These are phyloP conservation scores for Hirsutella thompsonii DNA, from an alignment of 2,329 filamentous ascomycete species.

Conservation along the genomic window DNA sequence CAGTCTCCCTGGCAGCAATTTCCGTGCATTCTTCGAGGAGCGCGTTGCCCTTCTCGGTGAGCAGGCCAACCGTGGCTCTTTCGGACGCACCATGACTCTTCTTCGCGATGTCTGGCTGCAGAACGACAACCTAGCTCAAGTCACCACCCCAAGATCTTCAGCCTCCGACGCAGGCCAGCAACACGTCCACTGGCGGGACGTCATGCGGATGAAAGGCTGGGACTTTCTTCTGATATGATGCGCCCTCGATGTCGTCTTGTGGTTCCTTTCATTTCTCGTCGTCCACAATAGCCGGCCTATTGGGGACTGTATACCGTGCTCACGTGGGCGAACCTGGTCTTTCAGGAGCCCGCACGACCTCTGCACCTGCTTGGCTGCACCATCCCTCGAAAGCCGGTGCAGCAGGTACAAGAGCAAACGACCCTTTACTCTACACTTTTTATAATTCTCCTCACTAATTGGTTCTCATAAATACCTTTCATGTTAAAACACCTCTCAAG, in stretches of 20 bases:
- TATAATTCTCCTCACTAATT: not conserved
- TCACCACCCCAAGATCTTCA: slow-evolving; percentile 21
- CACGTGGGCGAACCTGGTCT: not conserved
- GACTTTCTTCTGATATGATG: slow-evolving; percentile 77
- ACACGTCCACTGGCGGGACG: slow-evolving; percentile 86
- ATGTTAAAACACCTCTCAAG: not conserved
- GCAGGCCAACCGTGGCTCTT: slow-evolving; percentile 66
- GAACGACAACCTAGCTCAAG: slow-evolving; percentile 41
- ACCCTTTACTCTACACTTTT: not conserved
- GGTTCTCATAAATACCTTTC: not conserved
- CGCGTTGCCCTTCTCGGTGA: slow-evolving; percentile 66
- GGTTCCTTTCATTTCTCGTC: slow-evolving; percentile 1
- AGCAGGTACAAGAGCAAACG: not conserved
- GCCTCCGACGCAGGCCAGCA: slow-evolving; percentile 31
- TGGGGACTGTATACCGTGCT: not conserved
- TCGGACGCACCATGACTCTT: slow-evolving; percentile 68
- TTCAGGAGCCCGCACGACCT: not conserved
- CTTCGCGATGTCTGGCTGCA: slow-evolving; percentile 77
- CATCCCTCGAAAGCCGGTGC: not conserved
- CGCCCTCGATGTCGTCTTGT: not conserved
- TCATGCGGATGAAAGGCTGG: slow-evolving; percentile 86
- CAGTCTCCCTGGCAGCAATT: slow-evolving; percentile 57
- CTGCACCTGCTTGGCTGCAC: not conserved
- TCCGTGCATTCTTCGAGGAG: slow-evolving; percentile 67
- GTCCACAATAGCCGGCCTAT: slow-evolving; percentile 1